Conservation (phyloP, 2,329 filamentous ascomycete genomes). For the Cercospora berteroae region DNA sequence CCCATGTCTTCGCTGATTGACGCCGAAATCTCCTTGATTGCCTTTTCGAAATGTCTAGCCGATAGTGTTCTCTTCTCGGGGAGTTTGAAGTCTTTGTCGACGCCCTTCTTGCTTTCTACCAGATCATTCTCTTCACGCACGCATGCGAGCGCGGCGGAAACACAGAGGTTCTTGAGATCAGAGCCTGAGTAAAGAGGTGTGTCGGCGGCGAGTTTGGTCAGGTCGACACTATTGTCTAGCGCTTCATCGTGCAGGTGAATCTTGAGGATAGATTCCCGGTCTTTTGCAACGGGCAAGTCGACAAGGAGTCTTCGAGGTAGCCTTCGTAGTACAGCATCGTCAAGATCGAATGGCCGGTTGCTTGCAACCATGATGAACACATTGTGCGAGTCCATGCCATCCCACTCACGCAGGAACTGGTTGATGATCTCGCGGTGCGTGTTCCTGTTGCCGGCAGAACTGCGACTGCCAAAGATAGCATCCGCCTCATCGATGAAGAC, state of each 20-base stretch:
- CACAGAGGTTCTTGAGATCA: constrained; percentile 78
- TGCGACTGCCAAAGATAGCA: constrained; percentile 78
- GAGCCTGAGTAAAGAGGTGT: constrained; percentile 80
- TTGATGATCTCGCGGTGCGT: constrained; percentile 89
- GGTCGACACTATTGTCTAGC: constrained; percentile 60
- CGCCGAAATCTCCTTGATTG: constrained; percentile 82
- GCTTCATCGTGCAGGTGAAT: constrained; percentile 70
- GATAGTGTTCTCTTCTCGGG: constrained; percentile 67
- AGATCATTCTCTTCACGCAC: constrained; percentile 69
- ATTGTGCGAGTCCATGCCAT: constrained; percentile 72
- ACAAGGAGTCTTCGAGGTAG: constrained; percentile 70
- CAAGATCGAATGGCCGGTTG: constrained; percentile 91
- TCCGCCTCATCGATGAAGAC: constrained; percentile 98
- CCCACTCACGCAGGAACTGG: constrained; percentile 95
- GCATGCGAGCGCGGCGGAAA: constrained; percentile 74
- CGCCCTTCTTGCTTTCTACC: constrained; percentile 28
- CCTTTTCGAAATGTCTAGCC: constrained; percentile 75
- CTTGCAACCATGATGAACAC: constrained; percentile 99
- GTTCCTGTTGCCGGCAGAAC: constrained; percentile 62
- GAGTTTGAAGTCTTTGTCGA: constrained; percentile 53
- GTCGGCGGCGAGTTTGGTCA: constrained; percentile 61
- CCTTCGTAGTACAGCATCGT: constrained; percentile 79
- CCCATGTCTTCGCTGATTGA: constrained; percentile 94
- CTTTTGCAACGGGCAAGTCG: constrained; percentile 66
- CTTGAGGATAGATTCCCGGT: constrained; percentile 65